Percentiles rank a stretch among this genome's conserved stretches.
Evolutionary conservation across 2,329 filamentous ascomycete genomes (phyloP).

Genomic region (Venturiaceae sp.): DNA sequence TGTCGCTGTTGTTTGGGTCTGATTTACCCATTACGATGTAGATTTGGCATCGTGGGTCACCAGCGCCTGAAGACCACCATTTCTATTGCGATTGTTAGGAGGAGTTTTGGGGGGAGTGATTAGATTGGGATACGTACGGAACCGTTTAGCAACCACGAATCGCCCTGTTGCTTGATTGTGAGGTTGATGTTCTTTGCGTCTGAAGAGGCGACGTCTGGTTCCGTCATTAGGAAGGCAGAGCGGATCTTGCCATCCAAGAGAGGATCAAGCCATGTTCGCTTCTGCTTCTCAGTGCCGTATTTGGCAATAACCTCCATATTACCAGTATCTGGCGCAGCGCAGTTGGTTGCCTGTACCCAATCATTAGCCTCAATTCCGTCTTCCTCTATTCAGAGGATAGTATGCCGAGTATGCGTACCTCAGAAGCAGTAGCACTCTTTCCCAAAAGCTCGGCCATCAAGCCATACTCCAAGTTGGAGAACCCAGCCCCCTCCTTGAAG

Average conservation of each 20-base stretch:
- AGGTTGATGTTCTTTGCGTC: conserved; percentile 92
- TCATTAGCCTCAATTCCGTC: conserved; percentile 12
- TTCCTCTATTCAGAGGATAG: no score
- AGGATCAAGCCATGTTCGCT: conserved; percentile 72
- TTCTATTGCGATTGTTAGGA: conserved; percentile 45
- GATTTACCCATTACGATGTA: conserved; percentile 97
- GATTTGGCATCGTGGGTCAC: conserved; percentile 82
- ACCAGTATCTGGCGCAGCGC: conserved; percentile 81
- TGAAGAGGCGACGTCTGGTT: conserved; percentile 77
- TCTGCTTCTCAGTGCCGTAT: conserved; percentile 79
- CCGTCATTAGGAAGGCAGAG: conserved; percentile 89
- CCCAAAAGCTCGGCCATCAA: conserved; percentile 95
- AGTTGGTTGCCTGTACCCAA: conserved; percentile 61
- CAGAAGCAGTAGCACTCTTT: conserved; percentile 71
- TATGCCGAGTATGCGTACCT: conserved; percentile 32
- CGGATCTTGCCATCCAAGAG: conserved; percentile 77
- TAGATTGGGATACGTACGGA: conserved; percentile 41
- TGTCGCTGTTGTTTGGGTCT: conserved; percentile 62
- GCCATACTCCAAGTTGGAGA: conserved; percentile 92
- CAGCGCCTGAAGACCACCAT: conserved; percentile 98
- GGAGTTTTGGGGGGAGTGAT: not conserved
- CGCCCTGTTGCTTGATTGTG: conserved; percentile 70
- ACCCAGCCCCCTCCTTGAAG: conserved; percentile 91
- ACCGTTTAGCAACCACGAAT: conserved; percentile 87
- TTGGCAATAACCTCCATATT: conserved; percentile 95